Percentiles rank a stretch among this genome's conserved stretches.
Conservation (phyloP, 1,139 yeast species). For the Saccharomyces uvarum region DNA sequence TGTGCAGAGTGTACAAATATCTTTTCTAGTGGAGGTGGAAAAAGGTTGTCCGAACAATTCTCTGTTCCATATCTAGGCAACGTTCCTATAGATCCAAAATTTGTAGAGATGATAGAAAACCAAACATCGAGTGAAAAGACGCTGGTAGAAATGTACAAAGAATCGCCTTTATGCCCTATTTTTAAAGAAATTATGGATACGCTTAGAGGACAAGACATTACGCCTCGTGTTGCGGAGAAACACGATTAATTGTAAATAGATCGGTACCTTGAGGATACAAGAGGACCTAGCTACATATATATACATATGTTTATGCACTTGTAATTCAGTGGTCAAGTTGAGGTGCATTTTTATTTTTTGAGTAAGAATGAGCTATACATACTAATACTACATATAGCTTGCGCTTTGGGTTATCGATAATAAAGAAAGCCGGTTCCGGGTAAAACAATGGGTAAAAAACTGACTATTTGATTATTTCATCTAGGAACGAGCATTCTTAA, state of each 20-base stretch:
- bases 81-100: conserved; percentile 87
- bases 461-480: not conserved
- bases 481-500: not conserved
- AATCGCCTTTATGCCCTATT: conserved; percentile 39
- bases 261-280: not conserved
- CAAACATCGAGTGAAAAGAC: conserved; percentile 19
- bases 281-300: not conserved
- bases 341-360: too few relatives aligned
- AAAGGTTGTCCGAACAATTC: conserved; percentile 52
- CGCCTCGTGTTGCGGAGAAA: not conserved
- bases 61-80: conserved; percentile 68
- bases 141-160: conserved; percentile 36
- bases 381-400: too few relatives aligned
- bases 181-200: conserved; percentile 46
- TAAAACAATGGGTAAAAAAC: not conserved
- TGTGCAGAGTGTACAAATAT: conserved; percentile 89
- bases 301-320: not conserved
- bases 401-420: too few relatives aligned
- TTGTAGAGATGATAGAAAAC: conserved; percentile 74
- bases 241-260: not conserved
- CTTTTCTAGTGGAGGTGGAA: conserved; percentile 93
- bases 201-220: conserved; percentile 32
- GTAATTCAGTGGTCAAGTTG: too few relatives aligned
- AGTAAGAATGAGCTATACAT: too few relatives aligned
- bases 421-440: not conserved